These are phyloP conservation scores for Biancaea sappan DNA, from an alignment of 306 rosid species.

Conservation along the genomic window DNA sequence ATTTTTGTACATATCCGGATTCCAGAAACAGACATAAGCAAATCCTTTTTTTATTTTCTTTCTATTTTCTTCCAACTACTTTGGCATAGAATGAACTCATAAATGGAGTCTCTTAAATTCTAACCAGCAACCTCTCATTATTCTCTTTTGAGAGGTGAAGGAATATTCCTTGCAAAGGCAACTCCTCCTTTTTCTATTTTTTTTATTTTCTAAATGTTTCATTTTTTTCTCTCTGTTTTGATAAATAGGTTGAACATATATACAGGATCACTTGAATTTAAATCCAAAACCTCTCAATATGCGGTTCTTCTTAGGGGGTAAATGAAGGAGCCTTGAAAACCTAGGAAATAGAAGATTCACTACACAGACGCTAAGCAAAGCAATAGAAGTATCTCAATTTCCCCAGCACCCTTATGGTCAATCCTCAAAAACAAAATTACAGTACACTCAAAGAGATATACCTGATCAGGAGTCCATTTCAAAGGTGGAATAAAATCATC, in stretches of 20 bases:
- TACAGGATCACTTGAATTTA: neutral
- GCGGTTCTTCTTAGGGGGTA: neutral
- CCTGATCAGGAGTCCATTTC: slow-evolving; percentile 87
- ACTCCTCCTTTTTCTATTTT: no score
- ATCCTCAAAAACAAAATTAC: no score
- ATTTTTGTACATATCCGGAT: no score
- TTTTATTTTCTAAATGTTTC: no score
- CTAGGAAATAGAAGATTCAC: neutral
- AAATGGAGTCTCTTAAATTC: no score
- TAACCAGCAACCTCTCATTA: no score
- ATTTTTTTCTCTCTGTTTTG: neutral
- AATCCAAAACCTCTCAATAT: neutral
- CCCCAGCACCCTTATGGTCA: neutral
- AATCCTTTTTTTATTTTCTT: no score
- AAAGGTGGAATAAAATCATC: slow-evolving; percentile 76
- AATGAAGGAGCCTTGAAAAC: neutral
- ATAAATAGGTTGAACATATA: neutral
- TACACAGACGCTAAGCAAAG: neutral
- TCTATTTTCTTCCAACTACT: no score
- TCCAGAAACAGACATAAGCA: neutral
- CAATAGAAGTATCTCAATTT: neutral
- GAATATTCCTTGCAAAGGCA: no score
- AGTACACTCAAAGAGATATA: slow-evolving; percentile 35
- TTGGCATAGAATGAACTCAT: no score
- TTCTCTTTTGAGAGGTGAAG: no score